Evolutionary conservation across 805 yeast genomes (phyloP), one percentile per base, ranked within the genome.

Genomic region (Starmerella stigmatis): DNA sequence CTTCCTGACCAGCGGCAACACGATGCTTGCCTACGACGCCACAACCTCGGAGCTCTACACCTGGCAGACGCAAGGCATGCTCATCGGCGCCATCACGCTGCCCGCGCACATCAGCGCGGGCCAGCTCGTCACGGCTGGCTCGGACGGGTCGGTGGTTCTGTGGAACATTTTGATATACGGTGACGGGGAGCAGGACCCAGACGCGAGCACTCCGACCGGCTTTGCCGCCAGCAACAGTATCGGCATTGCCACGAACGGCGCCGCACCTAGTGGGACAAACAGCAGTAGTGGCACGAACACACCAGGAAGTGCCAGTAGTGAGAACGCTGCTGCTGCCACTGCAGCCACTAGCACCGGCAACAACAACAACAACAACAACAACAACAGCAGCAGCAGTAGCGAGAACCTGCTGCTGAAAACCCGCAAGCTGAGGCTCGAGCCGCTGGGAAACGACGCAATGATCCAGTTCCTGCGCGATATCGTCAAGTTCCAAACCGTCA

Each of bases 401-500:
- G 34, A 31, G 13, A 23, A 33, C 10, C 5, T 46, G 23, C 49
- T 26, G 22, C 17, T 43, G 28, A 31, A 28, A 12, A 34, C 25
- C 20, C 43, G 46, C 25, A 38, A 40, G 16, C 22, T 38, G 27
- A 31, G 36, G 51, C 31, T 32, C 16, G 64, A 63, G 17, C 49
- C 53, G 4, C 57, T 74, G 9, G 70, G 74, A 36, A 74, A 79
- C 49, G 86, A 82, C 46, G 69, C 74, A 23, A 69, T 89, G 72
- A 58, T 89, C 22, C 67, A 71, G 17, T 73, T 82, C 1, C 68
- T 89, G 43, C 66, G 71, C 10, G 73, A 73, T 30, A 66, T 83
- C 38, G 79, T 86, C 13, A 64, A 82, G 1, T 86, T 69, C 62
- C 76, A 74, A 52, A 85, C 96, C 0, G 83, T 92, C 10, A 83